Evolutionary conservation across 1,284 basidiomycete species (phyloP).

Genomic region (Wallemia mellicola): DNA sequence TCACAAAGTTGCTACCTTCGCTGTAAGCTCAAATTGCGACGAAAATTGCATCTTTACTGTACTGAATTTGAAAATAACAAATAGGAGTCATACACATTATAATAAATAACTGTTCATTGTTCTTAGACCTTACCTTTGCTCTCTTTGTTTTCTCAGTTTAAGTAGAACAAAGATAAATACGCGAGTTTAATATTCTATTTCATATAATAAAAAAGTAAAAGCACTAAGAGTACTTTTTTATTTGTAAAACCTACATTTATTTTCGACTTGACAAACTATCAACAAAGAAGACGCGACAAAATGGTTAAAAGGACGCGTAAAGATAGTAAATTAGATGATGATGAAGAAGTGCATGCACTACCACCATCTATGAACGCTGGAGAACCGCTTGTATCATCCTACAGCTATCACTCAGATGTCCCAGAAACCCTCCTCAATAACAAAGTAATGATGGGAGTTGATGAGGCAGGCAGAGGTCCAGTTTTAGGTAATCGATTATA

Average conservation of each 20-base stretch:
- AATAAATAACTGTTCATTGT: background rate
- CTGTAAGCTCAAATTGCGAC: background rate
- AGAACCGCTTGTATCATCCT: background rate
- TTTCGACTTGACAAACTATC: background rate
- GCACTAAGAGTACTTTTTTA: no score
- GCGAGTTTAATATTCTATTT: no score
- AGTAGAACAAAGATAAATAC: no score
- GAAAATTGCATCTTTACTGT: background rate
- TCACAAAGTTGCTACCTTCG: background rate
- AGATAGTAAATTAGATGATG: background rate
- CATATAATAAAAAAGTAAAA: no score
- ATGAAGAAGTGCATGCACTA: background rate
- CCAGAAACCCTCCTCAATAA: background rate
- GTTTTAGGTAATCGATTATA: conserved; percentile 52
- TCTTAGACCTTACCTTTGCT: background rate
- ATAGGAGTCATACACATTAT: background rate
- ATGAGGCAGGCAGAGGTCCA: conserved; percentile 85
- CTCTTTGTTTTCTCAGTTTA: no score
- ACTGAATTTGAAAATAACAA: no score
- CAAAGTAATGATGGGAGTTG: conserved; percentile 48
- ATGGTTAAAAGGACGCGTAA: background rate
- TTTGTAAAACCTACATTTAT: no score
- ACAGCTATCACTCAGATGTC: background rate
- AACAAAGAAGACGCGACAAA: background rate
- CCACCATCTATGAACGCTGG: background rate